Conservation (phyloP, 139 green algal genomes). For the Axilococcus clingmanii region DNA sequence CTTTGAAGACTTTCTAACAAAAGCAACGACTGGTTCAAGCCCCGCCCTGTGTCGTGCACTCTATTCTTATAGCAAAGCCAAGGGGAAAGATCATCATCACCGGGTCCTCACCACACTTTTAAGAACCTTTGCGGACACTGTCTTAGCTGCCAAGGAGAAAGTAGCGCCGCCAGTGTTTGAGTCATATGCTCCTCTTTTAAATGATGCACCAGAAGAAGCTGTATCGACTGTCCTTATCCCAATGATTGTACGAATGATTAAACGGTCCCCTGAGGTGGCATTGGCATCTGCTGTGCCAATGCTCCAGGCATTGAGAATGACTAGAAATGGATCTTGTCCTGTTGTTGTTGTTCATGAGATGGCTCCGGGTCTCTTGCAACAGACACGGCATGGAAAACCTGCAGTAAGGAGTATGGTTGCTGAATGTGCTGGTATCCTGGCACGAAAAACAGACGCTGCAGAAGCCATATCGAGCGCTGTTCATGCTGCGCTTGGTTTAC, state of each 20-base stretch:
- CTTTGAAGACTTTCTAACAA: too few relatives aligned
- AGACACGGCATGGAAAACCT: conserved; percentile 53
- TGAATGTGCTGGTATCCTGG: conserved; percentile 32
- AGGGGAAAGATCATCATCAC: too few relatives aligned
- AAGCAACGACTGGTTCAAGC: too few relatives aligned
- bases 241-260: conserved; percentile 38
- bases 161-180: conserved; percentile 4
- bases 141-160: conserved; percentile 28
- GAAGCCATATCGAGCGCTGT: conserved; percentile 26
- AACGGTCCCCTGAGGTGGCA: conserved; percentile 58
- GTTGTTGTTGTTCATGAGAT: too few relatives aligned
- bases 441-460: conserved; percentile 15
- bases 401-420: conserved; percentile 26
- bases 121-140: conserved; percentile 23
- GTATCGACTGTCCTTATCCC: conserved; percentile 48
- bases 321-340: conserved; percentile 29
- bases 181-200: conserved; percentile 40
- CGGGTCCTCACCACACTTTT: too few relatives aligned
- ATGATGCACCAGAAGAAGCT: conserved; percentile 25
- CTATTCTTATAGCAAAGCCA: too few relatives aligned
- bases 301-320: conserved; percentile 20
- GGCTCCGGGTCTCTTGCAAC: conserved; percentile 40
- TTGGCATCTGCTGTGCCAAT: conserved; percentile 29
- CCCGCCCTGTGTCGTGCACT: too few relatives aligned
- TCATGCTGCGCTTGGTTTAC: conserved; percentile 16